These are phyloP conservation scores for Plectosphaerella plurivora DNA, from an alignment of 2,329 filamentous ascomycete species.

Conservation along the genomic window DNA sequence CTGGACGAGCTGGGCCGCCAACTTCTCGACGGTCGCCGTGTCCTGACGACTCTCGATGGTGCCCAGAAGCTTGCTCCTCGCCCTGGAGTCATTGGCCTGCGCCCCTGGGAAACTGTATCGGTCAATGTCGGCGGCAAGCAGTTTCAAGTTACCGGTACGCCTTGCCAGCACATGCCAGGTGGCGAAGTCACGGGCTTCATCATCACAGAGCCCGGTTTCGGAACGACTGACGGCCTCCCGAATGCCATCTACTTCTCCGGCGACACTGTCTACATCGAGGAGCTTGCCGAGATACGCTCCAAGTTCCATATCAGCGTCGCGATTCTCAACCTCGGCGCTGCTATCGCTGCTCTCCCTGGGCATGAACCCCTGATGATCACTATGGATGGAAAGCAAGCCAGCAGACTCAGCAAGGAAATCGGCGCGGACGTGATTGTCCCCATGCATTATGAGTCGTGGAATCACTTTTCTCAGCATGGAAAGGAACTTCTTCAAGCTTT, in stretches of 20 bases:
- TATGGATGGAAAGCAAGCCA: slow-evolving; percentile 37
- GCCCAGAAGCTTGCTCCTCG: slow-evolving; percentile 36
- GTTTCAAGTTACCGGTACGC: slow-evolving; percentile 36
- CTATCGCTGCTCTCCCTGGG: slow-evolving; percentile 1
- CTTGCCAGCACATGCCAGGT: slow-evolving; percentile 36
- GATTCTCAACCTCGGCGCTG: slow-evolving; percentile 36
- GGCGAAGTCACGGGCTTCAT: slow-evolving; percentile 42
- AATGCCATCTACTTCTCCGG: slow-evolving; percentile 46
- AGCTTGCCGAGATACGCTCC: slow-evolving; percentile 27
- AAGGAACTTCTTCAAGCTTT: slow-evolving; percentile 24
- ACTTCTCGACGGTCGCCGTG: slow-evolving; percentile 38
- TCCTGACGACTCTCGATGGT: slow-evolving; percentile 41
- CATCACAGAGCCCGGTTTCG: slow-evolving; percentile 28
- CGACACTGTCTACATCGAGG: slow-evolving; percentile 41
- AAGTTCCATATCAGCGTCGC: slow-evolving; percentile 31
- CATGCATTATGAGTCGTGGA: slow-evolving; percentile 43
- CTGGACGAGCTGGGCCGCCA: slow-evolving; percentile 39
- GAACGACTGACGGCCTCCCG: slow-evolving; percentile 26
- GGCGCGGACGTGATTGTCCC: slow-evolving; percentile 36
- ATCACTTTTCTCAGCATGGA: slow-evolving; percentile 33
- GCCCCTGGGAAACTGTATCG: slow-evolving; percentile 30
- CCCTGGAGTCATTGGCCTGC: slow-evolving; percentile 32
- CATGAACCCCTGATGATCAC: slow-evolving; percentile 28
- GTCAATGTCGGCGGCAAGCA: slow-evolving; percentile 20
- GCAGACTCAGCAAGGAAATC: slow-evolving; percentile 30